These are phyloP conservation scores for Themeda triandra DNA, from an alignment of 176 grass and related monocot species.

Conservation along the genomic window DNA sequence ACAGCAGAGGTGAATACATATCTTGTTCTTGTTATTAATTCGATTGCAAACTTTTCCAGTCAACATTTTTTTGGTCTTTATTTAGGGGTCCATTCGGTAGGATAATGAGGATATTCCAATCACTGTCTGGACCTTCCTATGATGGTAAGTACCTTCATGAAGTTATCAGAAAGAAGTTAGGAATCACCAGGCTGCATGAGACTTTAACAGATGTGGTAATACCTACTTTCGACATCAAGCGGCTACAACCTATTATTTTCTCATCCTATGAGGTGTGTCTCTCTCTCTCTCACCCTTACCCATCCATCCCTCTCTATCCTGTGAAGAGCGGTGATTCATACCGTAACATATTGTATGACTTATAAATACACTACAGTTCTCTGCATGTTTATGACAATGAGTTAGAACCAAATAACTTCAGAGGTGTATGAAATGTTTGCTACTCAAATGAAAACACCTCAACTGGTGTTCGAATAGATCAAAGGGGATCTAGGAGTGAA, in stretches of 20 bases:
- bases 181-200: slow-evolving; percentile 58
- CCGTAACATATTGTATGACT: background rate
- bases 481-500: background rate
- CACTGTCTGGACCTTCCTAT: slow-evolving; percentile 65
- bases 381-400: background rate
- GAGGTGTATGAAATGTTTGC: background rate
- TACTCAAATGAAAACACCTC: background rate
- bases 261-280: slow-evolving; percentile 58
- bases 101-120: slow-evolving; percentile 51
- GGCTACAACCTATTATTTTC: slow-evolving; percentile 77
- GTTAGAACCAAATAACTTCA: background rate
- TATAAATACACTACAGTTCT: background rate
- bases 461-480: background rate
- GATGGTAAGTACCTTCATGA: slow-evolving; percentile 85
- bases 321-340: background rate
- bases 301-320: background rate
- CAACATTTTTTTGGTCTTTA: slow-evolving; percentile 23
- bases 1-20: slow-evolving; percentile 47
- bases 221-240: slow-evolving; percentile 86
- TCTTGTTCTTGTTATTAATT: slow-evolving; percentile 14
- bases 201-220: slow-evolving; percentile 81
- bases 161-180: slow-evolving; percentile 64
- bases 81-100: slow-evolving; percentile 55
- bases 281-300: too few species aligned
- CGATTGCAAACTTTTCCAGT: background rate